Conservation (phyloP, 176 grass and related monocot genomes). For the Oryza longistaminata region DNA sequence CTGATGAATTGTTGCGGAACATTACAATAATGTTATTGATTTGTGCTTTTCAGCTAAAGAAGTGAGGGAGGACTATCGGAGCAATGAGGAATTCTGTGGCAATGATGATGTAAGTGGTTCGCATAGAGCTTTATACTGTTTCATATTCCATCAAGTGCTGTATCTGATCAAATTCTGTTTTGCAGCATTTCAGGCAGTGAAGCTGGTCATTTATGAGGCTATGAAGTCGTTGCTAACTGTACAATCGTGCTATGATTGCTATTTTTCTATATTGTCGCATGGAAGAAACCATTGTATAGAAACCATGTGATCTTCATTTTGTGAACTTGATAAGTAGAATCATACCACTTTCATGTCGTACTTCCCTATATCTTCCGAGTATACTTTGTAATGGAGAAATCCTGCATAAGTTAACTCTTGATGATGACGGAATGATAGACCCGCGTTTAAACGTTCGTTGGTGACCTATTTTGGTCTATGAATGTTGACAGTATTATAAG, state of each 20-base stretch:
- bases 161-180: not conserved
- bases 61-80: slow-evolving; percentile 45
- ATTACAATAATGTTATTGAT: not conserved
- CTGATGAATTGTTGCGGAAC: not conserved
- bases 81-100: slow-evolving; percentile 41
- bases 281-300: slow-evolving; percentile 19
- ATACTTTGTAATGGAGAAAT: not conserved
- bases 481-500: no score
- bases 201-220: not conserved
- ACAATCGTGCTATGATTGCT: not conserved
- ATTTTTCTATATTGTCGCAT: not conserved
- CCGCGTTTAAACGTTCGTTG: no score
- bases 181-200: slow-evolving; percentile 59
- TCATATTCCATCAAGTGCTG: not conserved
- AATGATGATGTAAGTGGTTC: slow-evolving; percentile 41
- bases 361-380: not conserved
- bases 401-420: not conserved
- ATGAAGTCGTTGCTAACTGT: slow-evolving; percentile 1
- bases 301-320: not conserved
- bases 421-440: not conserved
- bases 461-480: no score
- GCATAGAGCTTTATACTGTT: not conserved
- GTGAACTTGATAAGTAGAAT: not conserved
- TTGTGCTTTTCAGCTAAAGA: slow-evolving; percentile 40
- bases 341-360: not conserved